phyloP scores from a whole-genome alignment of 2,329 filamentous ascomycete species.

The Teratosphaeria zuluensis region DNA sequence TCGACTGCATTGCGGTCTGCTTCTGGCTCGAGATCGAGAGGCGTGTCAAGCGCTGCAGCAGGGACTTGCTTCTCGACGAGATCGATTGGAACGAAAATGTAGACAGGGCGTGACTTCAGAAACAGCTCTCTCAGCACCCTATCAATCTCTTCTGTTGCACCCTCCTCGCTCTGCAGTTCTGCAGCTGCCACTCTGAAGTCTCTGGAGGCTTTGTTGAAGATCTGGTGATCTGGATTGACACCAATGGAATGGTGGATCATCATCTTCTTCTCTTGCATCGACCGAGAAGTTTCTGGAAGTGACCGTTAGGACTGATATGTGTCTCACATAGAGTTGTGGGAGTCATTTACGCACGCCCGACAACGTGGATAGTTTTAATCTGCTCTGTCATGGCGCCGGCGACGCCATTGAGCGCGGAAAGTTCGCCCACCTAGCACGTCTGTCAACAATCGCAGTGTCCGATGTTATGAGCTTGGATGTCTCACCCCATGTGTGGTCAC shows the following conservation, averaged over 20 bases:
- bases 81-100: conserved; percentile 37
- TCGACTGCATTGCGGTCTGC: conserved; percentile 18
- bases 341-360: conserved; percentile 21
- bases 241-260: conserved; percentile 40
- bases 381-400: conserved; percentile 35
- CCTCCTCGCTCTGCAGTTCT: conserved; percentile 30
- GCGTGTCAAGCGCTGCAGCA: conserved; percentile 25
- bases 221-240: conserved; percentile 30
- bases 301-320: no score
- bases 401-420: conserved; percentile 37
- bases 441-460: no score
- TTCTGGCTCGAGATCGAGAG: conserved; percentile 26
- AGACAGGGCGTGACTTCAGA: conserved; percentile 33
- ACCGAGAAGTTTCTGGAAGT: conserved; percentile 25
- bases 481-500: conserved; percentile 49
- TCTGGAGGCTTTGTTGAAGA: conserved; percentile 32
- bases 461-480: no score
- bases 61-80: conserved; percentile 29
- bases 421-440: conserved; percentile 33
- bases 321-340: no score
- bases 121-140: conserved; percentile 35
- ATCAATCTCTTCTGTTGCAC: conserved; percentile 34
- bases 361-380: conserved; percentile 37
- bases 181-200: conserved; percentile 31
- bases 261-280: conserved; percentile 33